Evolutionary conservation across 805 yeast genomes (phyloP), one percentile per base, ranked within the genome.

Genomic region (Kodamaea restingae): DNA sequence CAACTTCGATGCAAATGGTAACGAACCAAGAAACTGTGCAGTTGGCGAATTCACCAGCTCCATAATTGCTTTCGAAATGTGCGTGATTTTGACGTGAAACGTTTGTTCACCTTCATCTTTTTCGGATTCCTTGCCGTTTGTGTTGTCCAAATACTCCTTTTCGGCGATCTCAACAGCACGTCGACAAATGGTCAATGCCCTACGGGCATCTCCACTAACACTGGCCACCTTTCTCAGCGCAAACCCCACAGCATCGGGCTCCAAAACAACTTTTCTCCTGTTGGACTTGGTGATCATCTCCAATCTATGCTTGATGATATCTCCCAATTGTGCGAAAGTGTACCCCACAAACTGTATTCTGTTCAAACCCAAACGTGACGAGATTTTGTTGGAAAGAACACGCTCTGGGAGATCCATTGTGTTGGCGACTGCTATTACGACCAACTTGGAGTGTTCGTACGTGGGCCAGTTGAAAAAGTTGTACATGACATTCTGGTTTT

Each of bases 401-500:
- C 96, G 70, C 56, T 93, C 98, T 0, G 98, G 98, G 35, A 93
- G 65, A 64, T 93, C 98, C 96, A 93, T 88, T 0, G 97, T 90
- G 58, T 93, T 93, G 3, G 98, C 97, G 21, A 93, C 88, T 0
- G 98, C 97, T 30, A 93, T 71, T 2, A 93, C 95, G 36, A 93
- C 78, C 36, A 93, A 67, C 51, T 81, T 81, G 4, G 98, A 88
- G 47, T 79, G 69, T 9, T 75, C 67, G 52, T 86, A 80, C 0
- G 95, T 80, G 4, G 98, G 96, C 99, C 99, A 93, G 61, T 93
- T 93, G 71, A 93, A 88, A 55, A 93, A 88, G 58, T 93, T 93
- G 65, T 93, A 93, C 83, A 91, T 81, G 25, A 91, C 90, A 32
- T 80, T 78, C 56, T 88, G 96, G 42, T 80, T 81, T 39, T 76